Evolutionary conservation across 2,329 filamentous ascomycete genomes (phyloP), one percentile per base, ranked within the genome.

Genomic region (Thielaviopsis musarum): DNA sequence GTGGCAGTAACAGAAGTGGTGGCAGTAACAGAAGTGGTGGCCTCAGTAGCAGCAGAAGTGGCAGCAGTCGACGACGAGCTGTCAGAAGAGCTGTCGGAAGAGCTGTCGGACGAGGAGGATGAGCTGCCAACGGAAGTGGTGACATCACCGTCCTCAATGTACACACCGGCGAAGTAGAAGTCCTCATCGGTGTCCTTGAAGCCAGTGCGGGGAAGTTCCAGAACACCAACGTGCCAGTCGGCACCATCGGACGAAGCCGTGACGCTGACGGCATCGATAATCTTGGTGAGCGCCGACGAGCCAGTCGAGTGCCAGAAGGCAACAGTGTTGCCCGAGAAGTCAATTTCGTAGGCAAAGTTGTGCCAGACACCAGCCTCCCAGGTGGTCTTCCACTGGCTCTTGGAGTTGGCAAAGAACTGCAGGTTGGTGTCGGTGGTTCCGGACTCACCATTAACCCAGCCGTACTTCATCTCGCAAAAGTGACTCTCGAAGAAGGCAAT

Each of bases 401-500:
- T 71, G 17, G 81, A 77, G 62, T 75, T 74, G 10, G 82, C 80
- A 69, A 81, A 78, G 82, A 84, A 88, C 65, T 81, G 78, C 63
- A 88, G 73, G 64, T 77, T 76, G 30, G 75, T 71, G 62, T 78
- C 74, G 21, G 68, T 69, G n/a, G 72, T 72, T 49, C 72, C 75
- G 34, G 67, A 63, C 59, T 73, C 71, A 52, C 76, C 76, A 57
- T 70, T 65, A 56, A 83, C 72, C 77, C 77, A 81, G 52, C 84
- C 85, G 60, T 80, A 80, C 73, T 88, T 87, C 68, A 88, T 71
- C 73, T 88, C 85, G 13, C 84, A 87, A 70, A 88, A 88, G 71
- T 88, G 84, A 68, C 75, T 80, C 71, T 87, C 84, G 71, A 82
- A 82, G 69, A 77, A 77, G 67, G 69, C 71, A 65, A 76, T 74